phyloP scores from a whole-genome alignment of 345 rosid genomes.

The Boechera stricta region DNA sequence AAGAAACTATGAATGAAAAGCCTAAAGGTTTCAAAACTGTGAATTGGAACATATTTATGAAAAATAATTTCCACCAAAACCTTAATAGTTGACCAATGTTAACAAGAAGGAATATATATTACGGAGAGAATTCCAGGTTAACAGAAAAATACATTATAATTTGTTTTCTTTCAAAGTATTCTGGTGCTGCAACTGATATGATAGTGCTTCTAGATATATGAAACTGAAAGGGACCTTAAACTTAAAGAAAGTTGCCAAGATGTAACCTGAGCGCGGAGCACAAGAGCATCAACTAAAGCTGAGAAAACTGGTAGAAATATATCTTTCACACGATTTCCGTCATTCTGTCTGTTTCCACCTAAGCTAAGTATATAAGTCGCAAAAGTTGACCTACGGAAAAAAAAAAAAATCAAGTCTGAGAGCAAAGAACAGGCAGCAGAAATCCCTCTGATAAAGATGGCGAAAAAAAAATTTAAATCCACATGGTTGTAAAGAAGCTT shows the following conservation, averaged over 20 bases:
- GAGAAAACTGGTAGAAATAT: conserved; percentile 74
- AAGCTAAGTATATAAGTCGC: conserved; percentile 69
- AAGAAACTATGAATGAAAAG: conserved; percentile 13
- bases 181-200: conserved; percentile 17
- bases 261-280: conserved; percentile 87
- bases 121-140: conserved; percentile 2
- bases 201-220: conserved; percentile 12
- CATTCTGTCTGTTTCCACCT: conserved; percentile 54
- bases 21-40: neutral
- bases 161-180: conserved; percentile 2
- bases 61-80: conserved; percentile 12
- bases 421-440: conserved; percentile 10
- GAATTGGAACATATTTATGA: neutral
- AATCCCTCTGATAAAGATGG: neutral
- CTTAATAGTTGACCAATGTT: conserved; percentile 19
- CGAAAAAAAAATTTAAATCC: neutral
- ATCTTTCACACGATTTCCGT: conserved; percentile 59
- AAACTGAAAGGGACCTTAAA: conserved; percentile 24
- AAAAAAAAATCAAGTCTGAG: conserved; percentile 10
- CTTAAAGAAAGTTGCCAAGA: conserved; percentile 21
- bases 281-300: conserved; percentile 79
- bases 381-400: conserved; percentile 71
- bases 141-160: conserved; percentile 18
- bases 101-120: conserved; percentile 7
- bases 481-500: conserved; percentile 23